Evolutionary conservation across 108 stramenopile species (phyloP).

Genomic region (Fragilaria crotonensis): DNA sequence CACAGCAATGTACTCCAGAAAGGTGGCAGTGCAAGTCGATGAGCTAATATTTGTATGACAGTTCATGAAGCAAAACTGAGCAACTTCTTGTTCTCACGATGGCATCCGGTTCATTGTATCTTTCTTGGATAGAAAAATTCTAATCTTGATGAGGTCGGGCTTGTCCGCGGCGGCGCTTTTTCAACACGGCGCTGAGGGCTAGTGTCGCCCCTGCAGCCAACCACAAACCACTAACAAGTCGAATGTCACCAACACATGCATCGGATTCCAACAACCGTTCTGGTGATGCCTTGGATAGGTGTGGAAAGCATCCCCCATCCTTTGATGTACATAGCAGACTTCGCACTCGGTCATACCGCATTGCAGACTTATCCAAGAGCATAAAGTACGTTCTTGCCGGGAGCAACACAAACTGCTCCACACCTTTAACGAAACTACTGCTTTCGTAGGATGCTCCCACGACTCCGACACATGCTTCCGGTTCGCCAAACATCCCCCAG

Average conservation of each 20-base stretch:
- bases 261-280: conserved; percentile 45
- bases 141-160: conserved; percentile 49
- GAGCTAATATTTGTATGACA: no score
- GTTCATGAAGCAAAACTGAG: no score
- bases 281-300: conserved; percentile 49
- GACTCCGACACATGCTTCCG: conserved; percentile 46
- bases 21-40: no score
- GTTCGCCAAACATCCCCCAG: conserved; percentile 65
- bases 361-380: conserved; percentile 33
- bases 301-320: conserved; percentile 51
- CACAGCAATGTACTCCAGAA: no score
- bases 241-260: conserved; percentile 56
- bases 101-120: no score
- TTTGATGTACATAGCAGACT: conserved; percentile 11
- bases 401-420: conserved; percentile 22
- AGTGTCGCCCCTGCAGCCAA: conserved; percentile 26
- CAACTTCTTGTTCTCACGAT: no score
- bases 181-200: conserved; percentile 28
- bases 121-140: no score
- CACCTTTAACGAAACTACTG: conserved; percentile 1
- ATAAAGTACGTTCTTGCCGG: conserved; percentile 32
- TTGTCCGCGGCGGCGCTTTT: conserved; percentile 48
- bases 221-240: conserved; percentile 35
- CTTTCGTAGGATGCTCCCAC: conserved; percentile 17
- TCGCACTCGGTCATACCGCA: neutral